Evolutionary conservation across 2,329 filamentous ascomycete species (phyloP), one percentile per base, ranked within the genome.

Genomic region (Aspergillus hortae): DNA sequence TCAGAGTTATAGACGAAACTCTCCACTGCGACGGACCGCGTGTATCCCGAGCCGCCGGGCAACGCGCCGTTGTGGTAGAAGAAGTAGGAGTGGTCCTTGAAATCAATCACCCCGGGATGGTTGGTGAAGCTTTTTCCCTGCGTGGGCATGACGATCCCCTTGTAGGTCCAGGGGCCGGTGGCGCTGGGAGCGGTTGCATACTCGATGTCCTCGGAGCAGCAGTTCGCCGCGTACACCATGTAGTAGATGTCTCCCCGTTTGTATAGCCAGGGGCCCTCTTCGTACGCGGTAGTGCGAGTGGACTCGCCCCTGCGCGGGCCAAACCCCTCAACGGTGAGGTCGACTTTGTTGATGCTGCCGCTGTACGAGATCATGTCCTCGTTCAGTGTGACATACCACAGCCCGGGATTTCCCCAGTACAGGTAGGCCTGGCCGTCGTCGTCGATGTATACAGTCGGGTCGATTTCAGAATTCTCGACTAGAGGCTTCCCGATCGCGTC

Each of bases 341-440:
- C 25, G n/a, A 49, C 46, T 17, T 49, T 12, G 4, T 11, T 21
- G 21, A 49, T 19, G 7, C 17, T 17, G 15, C 40, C 40, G 15
- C 15, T 42, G 56, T 67, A 70, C 2, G 68, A 72, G 10, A 70
- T 59, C 73, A 75, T 75, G 59, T 75, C 72, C 9, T 60, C 54
- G 58, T 74, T 75, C 12, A 75, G 54, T 55, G 65, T 70, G 33
- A 74, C 69, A 48, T 74, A 74, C 55, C 60, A 68, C 35, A 72
- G 61, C 21, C 61, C 55, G 23, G 72, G 68, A 36, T 72, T 72
- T 23, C 72, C 72, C 61, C 71, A 74, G 61, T 73, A 75, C 51
- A 76, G 58, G 62, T 74, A 75, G 0, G 71, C 73, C 57, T 74
- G 72, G 43, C 71, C 73, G 44, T 74, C 69, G 46, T 74, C 71